Evolutionary conservation across 495 filamentous ascomycete genomes (phyloP), one percentile per base, ranked within the genome.

Genomic region (Lepidopterella palustris): DNA sequence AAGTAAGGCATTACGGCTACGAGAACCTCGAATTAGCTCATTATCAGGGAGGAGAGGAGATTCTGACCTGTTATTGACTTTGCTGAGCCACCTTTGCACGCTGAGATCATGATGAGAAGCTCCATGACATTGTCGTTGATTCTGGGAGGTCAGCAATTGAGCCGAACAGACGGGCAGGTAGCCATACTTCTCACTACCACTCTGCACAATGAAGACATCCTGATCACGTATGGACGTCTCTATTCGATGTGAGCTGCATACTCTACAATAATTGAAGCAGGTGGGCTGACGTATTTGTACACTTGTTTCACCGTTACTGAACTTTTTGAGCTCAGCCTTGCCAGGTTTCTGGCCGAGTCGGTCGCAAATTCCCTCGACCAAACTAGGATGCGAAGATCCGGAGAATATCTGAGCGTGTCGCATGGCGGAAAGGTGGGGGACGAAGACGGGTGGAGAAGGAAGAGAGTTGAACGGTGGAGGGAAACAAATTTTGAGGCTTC

Each of bases 71-170:
- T 98, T 74, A 98, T 91, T 64, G 92, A 95, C 78, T 92, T 95
- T 53, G 95, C 89, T 40, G 95, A 97, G 57, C 92, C 92, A 70
- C 93, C 90, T 72, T 96, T 98, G 80, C 93, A 97, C 53, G 93
- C 93, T 59, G 90, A 92, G 67, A 97, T 96, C 87, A 98, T 92
- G 73, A 98, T 97, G 68, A 97, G 83, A 58, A 98, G 80, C 79
- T 98, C 93, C 88, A 98, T 96, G 68, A 98, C 88, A 63, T 88
- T 92, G 75, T 98, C 95, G 76, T 98, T 98, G 80, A 96, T 95
- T 67, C 79, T 72, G 61, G 27, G 27, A 32, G 18, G 54, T 66
- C 56, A 70, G 61, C 25, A 47, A 31, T 29, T 54, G 39, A 8
- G 10, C 45, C 10, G 13, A 20, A 15, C 8, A 29, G 25, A 49